Conservation (phyloP, 2,329 filamentous ascomycete genomes). For the Clarireedia hainanense region DNA sequence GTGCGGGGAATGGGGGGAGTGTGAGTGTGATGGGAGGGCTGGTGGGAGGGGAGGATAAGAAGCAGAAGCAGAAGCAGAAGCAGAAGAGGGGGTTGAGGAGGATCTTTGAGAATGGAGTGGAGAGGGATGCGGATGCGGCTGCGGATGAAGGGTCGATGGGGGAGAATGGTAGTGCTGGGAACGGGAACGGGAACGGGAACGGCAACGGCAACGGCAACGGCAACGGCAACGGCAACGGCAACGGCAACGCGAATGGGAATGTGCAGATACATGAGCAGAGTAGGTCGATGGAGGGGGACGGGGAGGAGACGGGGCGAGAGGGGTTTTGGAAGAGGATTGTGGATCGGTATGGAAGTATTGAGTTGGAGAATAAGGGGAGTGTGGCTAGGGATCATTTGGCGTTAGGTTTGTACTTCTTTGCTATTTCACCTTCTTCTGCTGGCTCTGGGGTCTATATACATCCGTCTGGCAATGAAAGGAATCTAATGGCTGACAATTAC, state of each 20-base stretch:
- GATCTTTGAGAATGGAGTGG: conserved; percentile 20
- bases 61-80: too few relatives aligned
- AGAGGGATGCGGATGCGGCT: not conserved
- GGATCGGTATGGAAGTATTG: conserved; percentile 45
- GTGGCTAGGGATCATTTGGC: conserved; percentile 78
- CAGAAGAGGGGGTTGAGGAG: not conserved
- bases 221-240: too few relatives aligned
- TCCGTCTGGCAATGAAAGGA: not conserved
- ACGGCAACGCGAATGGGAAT: too few relatives aligned
- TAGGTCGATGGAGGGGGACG: not conserved
- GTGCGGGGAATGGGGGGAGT: conserved; percentile 8
- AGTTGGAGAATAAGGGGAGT: conserved; percentile 79
- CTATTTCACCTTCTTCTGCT: conserved; percentile 1
- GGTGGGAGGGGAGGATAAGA: not conserved
- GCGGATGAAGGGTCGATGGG: too few relatives aligned
- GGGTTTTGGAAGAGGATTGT: conserved; percentile 36
- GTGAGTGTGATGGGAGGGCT: not conserved
- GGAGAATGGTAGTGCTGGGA: too few relatives aligned
- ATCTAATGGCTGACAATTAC: not conserved
- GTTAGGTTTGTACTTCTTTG: conserved; percentile 46
- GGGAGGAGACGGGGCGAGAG: conserved; percentile 13
- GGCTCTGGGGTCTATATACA: not conserved
- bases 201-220: too few relatives aligned
- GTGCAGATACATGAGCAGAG: not conserved
- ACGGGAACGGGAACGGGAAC: too few relatives aligned